Percentiles rank a stretch among this genome's conserved stretches.
These are phyloP conservation scores for Neofusicoccum parvum DNA, from an alignment of 2,329 filamentous ascomycete species.

Conservation along the genomic window DNA sequence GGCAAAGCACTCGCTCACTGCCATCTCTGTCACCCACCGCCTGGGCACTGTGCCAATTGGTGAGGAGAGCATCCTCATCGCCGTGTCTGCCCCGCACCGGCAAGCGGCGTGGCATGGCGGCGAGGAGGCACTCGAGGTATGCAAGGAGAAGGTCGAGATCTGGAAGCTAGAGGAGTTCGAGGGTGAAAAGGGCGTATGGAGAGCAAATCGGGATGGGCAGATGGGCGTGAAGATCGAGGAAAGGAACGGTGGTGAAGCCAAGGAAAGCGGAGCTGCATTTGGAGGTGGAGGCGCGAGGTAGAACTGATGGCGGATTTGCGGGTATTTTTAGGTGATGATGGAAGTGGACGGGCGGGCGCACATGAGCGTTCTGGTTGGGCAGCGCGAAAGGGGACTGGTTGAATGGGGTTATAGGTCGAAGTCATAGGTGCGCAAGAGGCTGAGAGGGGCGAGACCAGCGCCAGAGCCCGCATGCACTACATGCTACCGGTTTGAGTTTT, in stretches of 20 bases:
- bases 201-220: conserved; percentile 78
- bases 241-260: conserved; percentile 4
- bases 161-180: conserved; percentile 93
- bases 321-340: conserved; percentile 12
- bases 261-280: not conserved
- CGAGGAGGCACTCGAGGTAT: conserved; percentile 84
- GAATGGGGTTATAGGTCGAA: not conserved
- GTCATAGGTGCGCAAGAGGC: conserved; percentile 8
- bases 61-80: conserved; percentile 92
- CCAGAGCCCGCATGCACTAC: not conserved
- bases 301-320: not conserved
- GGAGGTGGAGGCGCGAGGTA: not conserved
- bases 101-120: conserved; percentile 84
- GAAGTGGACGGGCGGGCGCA: not conserved
- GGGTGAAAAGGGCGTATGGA: conserved; percentile 70
- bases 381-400: not conserved
- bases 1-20: conserved; percentile 65
- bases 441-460: not conserved
- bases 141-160: conserved; percentile 86
- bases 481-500: not conserved
- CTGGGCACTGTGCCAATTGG: conserved; percentile 83
- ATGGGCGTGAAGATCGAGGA: conserved; percentile 54
- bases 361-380: not conserved
- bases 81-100: conserved; percentile 80
- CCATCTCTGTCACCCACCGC: conserved; percentile 80